Evolutionary conservation across 768 basidiomycete species (phyloP), one percentile per base, ranked within the genome.

Genomic region (Tylopilus cervinicoccineus): DNA sequence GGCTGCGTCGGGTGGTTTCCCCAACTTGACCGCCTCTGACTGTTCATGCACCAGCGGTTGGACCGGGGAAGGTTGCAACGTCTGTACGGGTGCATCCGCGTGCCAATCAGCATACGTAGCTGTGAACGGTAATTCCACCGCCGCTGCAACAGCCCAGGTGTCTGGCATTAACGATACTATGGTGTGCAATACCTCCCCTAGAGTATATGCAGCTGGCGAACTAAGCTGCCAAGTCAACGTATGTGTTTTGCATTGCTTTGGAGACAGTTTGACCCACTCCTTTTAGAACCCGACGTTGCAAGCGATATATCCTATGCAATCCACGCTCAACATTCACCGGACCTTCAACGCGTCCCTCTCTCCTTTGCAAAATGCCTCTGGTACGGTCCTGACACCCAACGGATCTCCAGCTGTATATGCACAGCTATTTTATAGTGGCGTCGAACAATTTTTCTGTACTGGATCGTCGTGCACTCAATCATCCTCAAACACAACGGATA

Each of bases 401-500:
- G 61, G 73, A 5, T 82, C 83, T 6, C 75, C 79, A 11, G 72
- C 76, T 8, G 65, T 77, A n/a, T 83, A 76, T 50, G 83, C 83
- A 0, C 86, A 90, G 54, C 70, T 92, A 6, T 83, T 85, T 65
- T 92, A 90, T 63, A 74, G 73, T n/a, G 84, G 87, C 10, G 79
- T 84, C 27, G 89, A 93, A 61, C 92, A 96, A 60, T 97, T 97
- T 70, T 88, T 79, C 64, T 97, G 94, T 63, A 51, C 69, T 10
- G 90, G 91, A 0, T 72, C 80, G 53, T 71, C 75, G 6, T 96
- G 94, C 70, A 68, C 63, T 0, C 92, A 95, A 66, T 69, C 72
- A 14, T 65, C 77, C 28, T 65, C 68, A 9, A 64, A 56, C 31
- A 49, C 67, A 5, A 64, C 79, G 19, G 71, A 76, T 43, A 64